phyloP scores from a whole-genome alignment of 352 stramenopile genomes.

The Globisporangium solare region DNA sequence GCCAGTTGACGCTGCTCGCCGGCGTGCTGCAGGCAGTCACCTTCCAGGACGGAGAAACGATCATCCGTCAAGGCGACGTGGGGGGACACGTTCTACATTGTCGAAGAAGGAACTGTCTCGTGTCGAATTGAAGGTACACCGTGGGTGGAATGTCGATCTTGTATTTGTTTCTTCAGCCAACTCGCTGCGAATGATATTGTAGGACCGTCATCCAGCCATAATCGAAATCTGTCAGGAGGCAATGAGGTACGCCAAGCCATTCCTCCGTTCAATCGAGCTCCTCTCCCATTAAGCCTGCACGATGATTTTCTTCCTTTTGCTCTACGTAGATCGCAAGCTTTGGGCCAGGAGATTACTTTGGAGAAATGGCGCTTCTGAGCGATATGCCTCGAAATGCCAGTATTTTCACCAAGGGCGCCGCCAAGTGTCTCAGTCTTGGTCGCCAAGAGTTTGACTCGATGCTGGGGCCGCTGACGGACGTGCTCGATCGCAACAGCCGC shows the following conservation, averaged over 20 bases:
- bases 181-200: not conserved
- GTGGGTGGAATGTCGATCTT: too few relatives aligned
- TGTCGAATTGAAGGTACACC: constrained; percentile 47
- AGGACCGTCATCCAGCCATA: not conserved
- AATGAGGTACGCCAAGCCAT: not conserved
- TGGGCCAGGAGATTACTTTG: constrained; percentile 83
- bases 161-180: not conserved
- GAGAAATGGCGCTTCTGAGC: constrained; percentile 89
- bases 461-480: constrained; percentile 64
- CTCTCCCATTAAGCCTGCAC: not conserved
- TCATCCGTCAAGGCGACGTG: constrained; percentile 81
- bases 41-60: constrained; percentile 66
- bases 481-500: constrained; percentile 67
- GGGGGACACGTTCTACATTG: constrained; percentile 82
- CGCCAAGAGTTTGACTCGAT: constrained; percentile 77
- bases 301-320: not conserved
- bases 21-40: constrained; percentile 56
- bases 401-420: constrained; percentile 50
- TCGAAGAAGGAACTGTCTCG: constrained; percentile 62
- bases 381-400: constrained; percentile 82
- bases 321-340: constrained; percentile 57
- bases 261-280: not conserved
- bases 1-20: constrained; percentile 61
- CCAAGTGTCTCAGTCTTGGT: constrained; percentile 67
- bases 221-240: constrained; percentile 5